Base-by-base conservation (phyloP, 2,329 filamentous ascomycete species). In the Tolypocladium pustulatum region DNA sequence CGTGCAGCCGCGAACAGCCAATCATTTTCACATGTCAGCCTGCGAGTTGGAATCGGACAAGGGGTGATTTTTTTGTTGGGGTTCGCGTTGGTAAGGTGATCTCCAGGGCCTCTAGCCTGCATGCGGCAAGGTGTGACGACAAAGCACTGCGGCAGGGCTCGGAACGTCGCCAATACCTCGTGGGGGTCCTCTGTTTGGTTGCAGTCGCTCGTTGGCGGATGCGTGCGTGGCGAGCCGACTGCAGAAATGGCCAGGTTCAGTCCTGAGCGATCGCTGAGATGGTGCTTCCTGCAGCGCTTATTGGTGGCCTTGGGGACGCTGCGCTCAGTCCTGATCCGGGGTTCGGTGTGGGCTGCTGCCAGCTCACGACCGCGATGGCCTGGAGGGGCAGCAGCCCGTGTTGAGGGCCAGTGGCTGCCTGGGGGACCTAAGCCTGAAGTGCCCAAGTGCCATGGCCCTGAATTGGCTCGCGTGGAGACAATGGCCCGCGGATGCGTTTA, bases 1-100 rank as follows among this genome's bases (percentile, higher is more conserved):
- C 34, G 53, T 54, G 38, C 8, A 13, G 6, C 8, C 34, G 41
- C 37, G 10, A 34, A 12, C 9, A 9, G 4, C 27, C 20, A 13
- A 27, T 7, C 20, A 4, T n/a, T 52, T 30, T 58, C 57, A 58
- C 57, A 58, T 58, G 57, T 41, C 53, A 58, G 54, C 32, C 13
- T 25, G 1, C 25, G 30, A 30, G 8, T 22, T 40, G 25, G 38
- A 3, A 30, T 13, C 22, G 49, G 15, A 41, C 56, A 40, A 41
- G 37, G 37, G 52, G 13, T 17, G 20, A 8, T 13, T n/a, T 58
- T 58, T 59, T 56, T 59, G 53, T 56, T 59, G 53, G 49, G 41
- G 37, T 40, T 43, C 34, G n/a, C 38, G 51, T 32, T 46, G 17
- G 37, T 49, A 2, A 4, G 12, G 22, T 1, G 36, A 12, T 13